Evolutionary conservation across 306 rosid genomes (phyloP), one percentile per base, ranked within the genome.

Genomic region (Acacia acuminata): DNA sequence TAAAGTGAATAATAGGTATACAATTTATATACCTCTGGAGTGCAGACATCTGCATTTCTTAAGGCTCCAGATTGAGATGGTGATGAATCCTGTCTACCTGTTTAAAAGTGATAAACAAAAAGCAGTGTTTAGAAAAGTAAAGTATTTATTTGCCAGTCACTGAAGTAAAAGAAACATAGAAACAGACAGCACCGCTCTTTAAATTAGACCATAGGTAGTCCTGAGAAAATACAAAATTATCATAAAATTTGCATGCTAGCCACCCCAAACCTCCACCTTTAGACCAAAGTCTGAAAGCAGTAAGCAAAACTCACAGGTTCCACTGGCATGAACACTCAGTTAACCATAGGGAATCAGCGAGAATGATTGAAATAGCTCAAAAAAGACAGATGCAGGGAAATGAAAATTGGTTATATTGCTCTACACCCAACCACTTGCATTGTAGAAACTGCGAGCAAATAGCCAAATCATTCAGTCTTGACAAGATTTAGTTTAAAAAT

Each of bases 21-120:
- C n/a, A 30, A 27, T 48, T 24, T 61, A 27, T 40, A 47, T 90
- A 96, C 97, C 99, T 94, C 99, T 36, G 98, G 98, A 42, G 99
- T 96, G 86, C 94, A 88, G 66, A 88, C 89, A 84, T 96, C 98
- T 43, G 88, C 85, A 88, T 86, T 88, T 85, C 89, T 88, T 80
- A 92, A 81, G 72, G 88, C 94, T 82, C 90, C 94, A 66, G 94
- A 85, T 81, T 82, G 91, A 65, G 84, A 78, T 87, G 88, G 81
- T 47, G 93, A 86, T 44, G 98, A 76, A 70, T 85, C 88, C 56
- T 50, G 90, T 61, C 83, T 77, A 67, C 97, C 99, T 96, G 93
- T 82, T 78, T 36, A 77, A 83, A 64, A 75, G 80, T 83, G 80
- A 85, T 82, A 47, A 79, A 83, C 78, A 79, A 85, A 83, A 84